These are phyloP conservation scores for Microbotryum violaceum DNA, from an alignment of 1,284 basidiomycete genomes.

Conservation along the genomic window DNA sequence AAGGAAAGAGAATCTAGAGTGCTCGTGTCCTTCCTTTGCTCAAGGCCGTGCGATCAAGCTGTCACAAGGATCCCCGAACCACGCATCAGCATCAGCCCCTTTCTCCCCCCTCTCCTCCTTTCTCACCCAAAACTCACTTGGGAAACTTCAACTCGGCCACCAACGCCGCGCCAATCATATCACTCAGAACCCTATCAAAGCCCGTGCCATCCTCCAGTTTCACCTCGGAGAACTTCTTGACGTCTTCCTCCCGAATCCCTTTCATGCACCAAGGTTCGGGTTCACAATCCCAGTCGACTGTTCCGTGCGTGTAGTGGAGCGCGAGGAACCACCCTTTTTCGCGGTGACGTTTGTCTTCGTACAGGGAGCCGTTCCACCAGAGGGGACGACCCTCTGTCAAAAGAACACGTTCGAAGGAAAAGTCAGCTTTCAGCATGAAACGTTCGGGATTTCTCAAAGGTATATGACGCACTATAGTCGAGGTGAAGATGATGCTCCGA, in stretches of 20 bases:
- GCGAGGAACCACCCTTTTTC: constrained; percentile 29
- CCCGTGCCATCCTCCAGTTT: constrained; percentile 12
- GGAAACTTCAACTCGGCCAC: too few species aligned
- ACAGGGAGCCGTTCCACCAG: constrained; percentile 30
- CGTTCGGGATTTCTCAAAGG: too few species aligned
- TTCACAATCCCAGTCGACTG: constrained; percentile 30
- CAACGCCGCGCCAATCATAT: constrained; percentile 34
- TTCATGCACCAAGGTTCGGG: constrained; percentile 19
- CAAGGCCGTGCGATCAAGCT: too few species aligned
- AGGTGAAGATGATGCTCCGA: constrained; percentile 30
- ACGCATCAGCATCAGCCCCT: too few species aligned
- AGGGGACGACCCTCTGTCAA: constrained; percentile 10
- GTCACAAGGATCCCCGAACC: too few species aligned
- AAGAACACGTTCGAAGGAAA: background rate
- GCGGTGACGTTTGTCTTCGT: constrained; percentile 28
- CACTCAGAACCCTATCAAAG: constrained; percentile 19
- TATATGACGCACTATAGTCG: constrained; percentile 8
- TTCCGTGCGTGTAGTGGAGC: constrained; percentile 25
- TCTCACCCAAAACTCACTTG: too few species aligned
- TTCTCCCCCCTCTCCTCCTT: too few species aligned
- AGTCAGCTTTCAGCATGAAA: too few species aligned
- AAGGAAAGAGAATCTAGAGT: too few species aligned
- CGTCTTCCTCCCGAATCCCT: constrained; percentile 21
- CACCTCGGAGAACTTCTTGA: constrained; percentile 6
- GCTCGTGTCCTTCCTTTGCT: too few species aligned